Evolutionary conservation across 225 moss, liverwort and hornwort species (phyloP).

Genomic region (Takakia lepidozioides): DNA sequence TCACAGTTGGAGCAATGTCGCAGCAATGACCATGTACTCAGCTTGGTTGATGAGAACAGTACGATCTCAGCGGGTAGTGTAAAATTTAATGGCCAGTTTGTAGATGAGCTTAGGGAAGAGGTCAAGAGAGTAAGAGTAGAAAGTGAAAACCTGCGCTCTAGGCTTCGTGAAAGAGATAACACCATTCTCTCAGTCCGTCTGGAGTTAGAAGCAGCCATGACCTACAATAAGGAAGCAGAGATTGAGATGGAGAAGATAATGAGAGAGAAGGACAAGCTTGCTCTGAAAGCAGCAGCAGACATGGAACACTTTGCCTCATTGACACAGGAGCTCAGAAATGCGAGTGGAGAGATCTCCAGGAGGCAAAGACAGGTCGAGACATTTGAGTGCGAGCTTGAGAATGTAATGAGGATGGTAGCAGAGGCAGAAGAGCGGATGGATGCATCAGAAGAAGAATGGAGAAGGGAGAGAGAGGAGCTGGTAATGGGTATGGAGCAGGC

Average conservation of each 20-base stretch:
- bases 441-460: slow-evolving; percentile 34
- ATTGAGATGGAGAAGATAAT: slow-evolving; percentile 51
- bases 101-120: slow-evolving; percentile 45
- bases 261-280: slow-evolving; percentile 30
- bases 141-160: slow-evolving; percentile 33
- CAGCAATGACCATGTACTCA: no score
- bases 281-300: no score
- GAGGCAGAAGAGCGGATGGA: slow-evolving; percentile 1
- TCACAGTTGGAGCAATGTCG: slow-evolving; percentile 34
- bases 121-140: slow-evolving; percentile 24
- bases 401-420: slow-evolving; percentile 35
- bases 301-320: slow-evolving; percentile 22
- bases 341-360: slow-evolving; percentile 20
- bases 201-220: slow-evolving; percentile 43
- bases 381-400: slow-evolving; percentile 43
- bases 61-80: slow-evolving; percentile 8
- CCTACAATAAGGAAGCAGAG: slow-evolving; percentile 31
- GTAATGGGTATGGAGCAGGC: slow-evolving; percentile 16
- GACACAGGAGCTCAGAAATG: slow-evolving; percentile 12
- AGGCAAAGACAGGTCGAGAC: slow-evolving; percentile 27
- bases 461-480: slow-evolving; percentile 26
- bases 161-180: slow-evolving; percentile 42
- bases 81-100: slow-evolving; percentile 12
- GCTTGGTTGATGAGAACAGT: slow-evolving; percentile 8
- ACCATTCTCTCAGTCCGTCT: slow-evolving; percentile 45